Percentiles rank a stretch among this genome's conserved stretches.
Evolutionary conservation across 1,284 basidiomycete genomes (phyloP).

Genomic region (Ceratobasidium sp.): DNA sequence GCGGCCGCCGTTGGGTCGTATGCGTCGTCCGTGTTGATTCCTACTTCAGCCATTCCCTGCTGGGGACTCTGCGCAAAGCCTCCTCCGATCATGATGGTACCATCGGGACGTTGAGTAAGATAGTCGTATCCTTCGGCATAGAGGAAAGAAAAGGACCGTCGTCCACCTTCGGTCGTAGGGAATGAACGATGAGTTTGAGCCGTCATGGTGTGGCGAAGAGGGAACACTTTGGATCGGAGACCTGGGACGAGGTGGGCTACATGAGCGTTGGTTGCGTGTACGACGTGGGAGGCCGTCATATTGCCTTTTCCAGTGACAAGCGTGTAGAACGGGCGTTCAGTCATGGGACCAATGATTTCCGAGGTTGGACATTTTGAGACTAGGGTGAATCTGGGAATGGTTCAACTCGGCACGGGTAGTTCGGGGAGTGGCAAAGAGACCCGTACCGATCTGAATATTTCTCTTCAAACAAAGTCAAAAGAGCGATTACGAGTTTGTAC

Average conservation of each 20-base stretch:
- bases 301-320: constrained; percentile 55
- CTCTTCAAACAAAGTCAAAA: constrained; percentile 63
- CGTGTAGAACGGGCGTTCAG: constrained; percentile 57
- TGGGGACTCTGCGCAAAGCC: constrained; percentile 58
- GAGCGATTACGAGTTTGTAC: constrained; percentile 68
- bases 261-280: constrained; percentile 58
- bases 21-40: constrained; percentile 62
- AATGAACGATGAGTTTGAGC: constrained; percentile 68
- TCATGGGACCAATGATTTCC: constrained; percentile 56
- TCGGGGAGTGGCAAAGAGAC: constrained; percentile 25
- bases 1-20: constrained; percentile 61
- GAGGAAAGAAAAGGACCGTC: constrained; percentile 69
- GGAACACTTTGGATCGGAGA: constrained; percentile 60
- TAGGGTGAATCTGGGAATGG: constrained; percentile 61
- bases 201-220: constrained; percentile 73
- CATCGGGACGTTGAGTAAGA: constrained; percentile 72
- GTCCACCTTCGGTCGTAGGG: constrained; percentile 53
- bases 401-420: constrained; percentile 2
- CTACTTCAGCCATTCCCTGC: constrained; percentile 59
- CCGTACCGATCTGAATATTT: constrained; percentile 61
- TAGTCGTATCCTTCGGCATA: constrained; percentile 74
- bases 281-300: constrained; percentile 50
- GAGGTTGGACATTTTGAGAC: constrained; percentile 67
- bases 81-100: constrained; percentile 75
- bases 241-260: constrained; percentile 54